Evolutionary conservation across 768 basidiomycete genomes (phyloP).

Genomic region (Xanthoconium purpureum): DNA sequence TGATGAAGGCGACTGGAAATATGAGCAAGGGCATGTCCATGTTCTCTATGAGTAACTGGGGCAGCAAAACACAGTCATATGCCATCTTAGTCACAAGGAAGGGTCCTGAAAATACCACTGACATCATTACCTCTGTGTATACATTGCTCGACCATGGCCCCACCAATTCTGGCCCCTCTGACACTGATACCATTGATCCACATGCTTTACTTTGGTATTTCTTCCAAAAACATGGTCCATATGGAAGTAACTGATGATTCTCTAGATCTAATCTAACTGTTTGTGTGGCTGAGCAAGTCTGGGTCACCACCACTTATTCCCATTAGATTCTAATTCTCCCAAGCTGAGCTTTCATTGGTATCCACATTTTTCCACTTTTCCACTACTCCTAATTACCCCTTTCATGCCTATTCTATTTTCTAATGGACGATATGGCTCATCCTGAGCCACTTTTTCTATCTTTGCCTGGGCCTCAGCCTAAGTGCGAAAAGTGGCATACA

Average conservation of each 20-base stretch:
- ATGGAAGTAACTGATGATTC: background rate
- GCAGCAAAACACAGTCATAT: background rate
- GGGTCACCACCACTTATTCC: background rate
- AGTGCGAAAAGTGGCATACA: too few species aligned
- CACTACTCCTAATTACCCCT: background rate
- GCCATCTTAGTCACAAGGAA: background rate
- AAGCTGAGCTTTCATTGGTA: background rate
- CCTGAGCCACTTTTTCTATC: too few species aligned
- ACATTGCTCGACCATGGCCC: background rate
- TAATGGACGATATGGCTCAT: too few species aligned
- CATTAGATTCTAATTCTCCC: background rate
- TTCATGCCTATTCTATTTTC: background rate
- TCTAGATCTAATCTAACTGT: background rate
- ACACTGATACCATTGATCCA: background rate
- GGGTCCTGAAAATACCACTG: background rate
- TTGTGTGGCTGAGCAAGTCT: background rate
- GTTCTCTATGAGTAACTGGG: conserved; percentile 7
- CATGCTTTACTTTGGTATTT: background rate
- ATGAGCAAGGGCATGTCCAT: conserved; percentile 3
- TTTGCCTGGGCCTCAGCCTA: too few species aligned
- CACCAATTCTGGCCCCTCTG: background rate
- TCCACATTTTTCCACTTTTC: background rate
- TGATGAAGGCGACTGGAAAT: background rate
- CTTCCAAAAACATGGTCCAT: background rate
- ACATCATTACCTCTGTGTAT: background rate